phyloP scores from a whole-genome alignment of 768 basidiomycete genomes.

The Lepiota subincarnata region DNA sequence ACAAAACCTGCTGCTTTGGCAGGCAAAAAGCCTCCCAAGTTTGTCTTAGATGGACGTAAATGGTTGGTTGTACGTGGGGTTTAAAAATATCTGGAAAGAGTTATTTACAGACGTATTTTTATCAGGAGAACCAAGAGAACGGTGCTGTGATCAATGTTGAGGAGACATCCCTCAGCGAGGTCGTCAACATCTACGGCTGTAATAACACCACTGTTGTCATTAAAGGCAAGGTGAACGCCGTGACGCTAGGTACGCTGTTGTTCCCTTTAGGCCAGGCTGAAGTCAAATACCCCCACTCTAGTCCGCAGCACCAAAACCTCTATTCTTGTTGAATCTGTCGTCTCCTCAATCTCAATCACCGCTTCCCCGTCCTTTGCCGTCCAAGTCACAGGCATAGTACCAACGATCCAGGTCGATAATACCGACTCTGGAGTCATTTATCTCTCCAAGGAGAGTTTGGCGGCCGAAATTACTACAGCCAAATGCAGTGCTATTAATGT shows the following conservation, averaged over 20 bases:
- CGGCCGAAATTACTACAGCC: constrained; percentile 83
- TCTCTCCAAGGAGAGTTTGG: constrained; percentile 76
- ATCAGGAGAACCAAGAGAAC: constrained; percentile 89
- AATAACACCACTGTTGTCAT: constrained; percentile 80
- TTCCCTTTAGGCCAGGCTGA: constrained; percentile 8
- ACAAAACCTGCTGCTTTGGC: constrained; percentile 78
- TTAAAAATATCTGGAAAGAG: not conserved
- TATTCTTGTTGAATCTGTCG: constrained; percentile 85
- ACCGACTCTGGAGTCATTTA: constrained; percentile 96
- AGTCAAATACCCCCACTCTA: constrained; percentile 26
- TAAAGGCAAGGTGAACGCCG: constrained; percentile 93
- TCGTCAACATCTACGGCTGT: constrained; percentile 86
- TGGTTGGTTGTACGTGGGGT: constrained; percentile 80
- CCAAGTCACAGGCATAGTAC: constrained; percentile 86
- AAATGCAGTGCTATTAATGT: constrained; percentile 95
- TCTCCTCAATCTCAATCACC: constrained; percentile 87
- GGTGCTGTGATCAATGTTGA: constrained; percentile 69
- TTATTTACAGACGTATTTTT: constrained; percentile 1
- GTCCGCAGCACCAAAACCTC: constrained; percentile 88
- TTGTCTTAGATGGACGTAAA: constrained; percentile 86
- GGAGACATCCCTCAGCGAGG: constrained; percentile 73
- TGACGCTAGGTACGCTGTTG: constrained; percentile 68
- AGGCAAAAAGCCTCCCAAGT: constrained; percentile 90
- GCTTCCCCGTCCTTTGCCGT: constrained; percentile 90
- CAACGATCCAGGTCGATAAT: constrained; percentile 90